Evolutionary conservation across 441 rosid species (phyloP), one percentile per base, ranked within the genome.

Genomic region (Pelargonium australe): DNA sequence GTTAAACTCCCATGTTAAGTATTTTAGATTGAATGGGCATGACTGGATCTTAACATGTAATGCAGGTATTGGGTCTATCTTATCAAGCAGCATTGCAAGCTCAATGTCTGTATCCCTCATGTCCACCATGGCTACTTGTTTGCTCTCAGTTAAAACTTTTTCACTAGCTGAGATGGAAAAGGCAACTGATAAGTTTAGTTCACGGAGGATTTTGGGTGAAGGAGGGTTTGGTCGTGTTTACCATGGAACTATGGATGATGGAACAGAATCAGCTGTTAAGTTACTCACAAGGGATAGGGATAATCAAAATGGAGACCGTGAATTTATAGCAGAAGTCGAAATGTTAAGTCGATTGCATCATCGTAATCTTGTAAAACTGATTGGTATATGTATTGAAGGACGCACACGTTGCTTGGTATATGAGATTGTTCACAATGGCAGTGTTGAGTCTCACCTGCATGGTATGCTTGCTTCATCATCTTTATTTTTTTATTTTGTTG

Each of bases 271-370:
- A 44, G 99, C 96, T 0, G 97, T 94, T 71, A 94, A 94, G 80
- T 89, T 91, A 31, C 76, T 94, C 5, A 53, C 60, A 14, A 53
- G 60, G 75, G 89, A 94, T 83, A 86, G 97, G 80, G 94, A 89
- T 71, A 95, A 91, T 83, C 96, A 85, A 43, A 97, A 94, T 76
- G 96, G 97, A 23, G 79, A 89, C 70, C 82, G 96, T 53, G 97
- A 91, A 84, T 94, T 94, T 84, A 79, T 91, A 80, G 97, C 99
- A 1, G 97, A 94, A 79, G 89, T 91, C 1, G 99, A 91, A 82
- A 94, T 94, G 96, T 93, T 94, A 72, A 94, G 99, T 69, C 99
- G 97, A 66, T 87, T 94, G 75, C 99, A 94, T 82, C 99, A 94
- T 68, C 82, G 99, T 77, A 91, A 94, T 80, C 77, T 94, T 68